A percentile compares a stretch with the other conserved stretches of the same genome.
Conservation (phyloP, 164 flowering plant species). For the Stephania cephalantha region DNA sequence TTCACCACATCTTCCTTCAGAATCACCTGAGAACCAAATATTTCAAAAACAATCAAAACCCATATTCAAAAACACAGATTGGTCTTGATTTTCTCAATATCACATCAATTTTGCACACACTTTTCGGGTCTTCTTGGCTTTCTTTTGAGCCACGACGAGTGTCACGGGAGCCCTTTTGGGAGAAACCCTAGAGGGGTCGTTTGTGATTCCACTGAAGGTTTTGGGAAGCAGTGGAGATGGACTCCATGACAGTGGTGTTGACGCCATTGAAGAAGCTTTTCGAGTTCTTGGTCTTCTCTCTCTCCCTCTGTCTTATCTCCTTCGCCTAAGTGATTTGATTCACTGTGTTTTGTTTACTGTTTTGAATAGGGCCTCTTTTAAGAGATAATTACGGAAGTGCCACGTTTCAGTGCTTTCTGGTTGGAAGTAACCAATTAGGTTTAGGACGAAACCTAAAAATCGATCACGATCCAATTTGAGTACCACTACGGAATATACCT, state of each 20-base stretch:
- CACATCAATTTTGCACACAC: slow-evolving; percentile 17
- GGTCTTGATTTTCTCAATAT: background rate
- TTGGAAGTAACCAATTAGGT: too few species aligned
- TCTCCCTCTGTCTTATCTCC: slow-evolving; percentile 14
- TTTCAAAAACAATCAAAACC: slow-evolving; percentile 5
- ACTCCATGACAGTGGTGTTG: slow-evolving; percentile 53
- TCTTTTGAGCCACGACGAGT: slow-evolving; percentile 61
- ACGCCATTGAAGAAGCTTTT: slow-evolving; percentile 16
- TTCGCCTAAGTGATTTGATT: background rate
- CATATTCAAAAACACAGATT: background rate
- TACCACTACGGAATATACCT: too few species aligned
- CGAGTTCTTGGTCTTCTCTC: background rate
- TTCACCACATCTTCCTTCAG: slow-evolving; percentile 69
- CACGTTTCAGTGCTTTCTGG: background rate
- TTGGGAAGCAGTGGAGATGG: slow-evolving; percentile 33
- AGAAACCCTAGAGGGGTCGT: slow-evolving; percentile 20
- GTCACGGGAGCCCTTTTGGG: slow-evolving; percentile 20
- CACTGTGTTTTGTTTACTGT: background rate
- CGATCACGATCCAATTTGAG: too few species aligned
- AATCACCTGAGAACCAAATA: slow-evolving; percentile 41
- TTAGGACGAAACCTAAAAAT: too few species aligned
- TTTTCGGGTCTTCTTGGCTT: slow-evolving; percentile 59
- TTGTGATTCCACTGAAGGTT: slow-evolving; percentile 20
- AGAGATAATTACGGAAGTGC: slow-evolving; percentile 8
- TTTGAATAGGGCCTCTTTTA: background rate